These are phyloP conservation scores for Diaporthe sp. DNA, from an alignment of 2,329 filamentous ascomycete genomes.

Conservation along the genomic window DNA sequence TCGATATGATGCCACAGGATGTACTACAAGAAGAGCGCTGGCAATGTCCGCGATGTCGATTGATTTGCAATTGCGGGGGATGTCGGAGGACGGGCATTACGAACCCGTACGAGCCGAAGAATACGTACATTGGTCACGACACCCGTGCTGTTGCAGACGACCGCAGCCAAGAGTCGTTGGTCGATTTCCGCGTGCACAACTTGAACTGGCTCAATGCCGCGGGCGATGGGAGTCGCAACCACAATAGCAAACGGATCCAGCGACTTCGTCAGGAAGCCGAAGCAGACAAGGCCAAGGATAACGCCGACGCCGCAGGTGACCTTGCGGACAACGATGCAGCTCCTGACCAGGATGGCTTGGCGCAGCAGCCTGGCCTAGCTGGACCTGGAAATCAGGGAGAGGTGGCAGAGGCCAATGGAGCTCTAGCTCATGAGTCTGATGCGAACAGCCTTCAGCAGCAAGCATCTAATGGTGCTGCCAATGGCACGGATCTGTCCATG, in stretches of 20 bases:
- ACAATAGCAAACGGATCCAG: conserved; percentile 71
- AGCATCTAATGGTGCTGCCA: conserved; percentile 46
- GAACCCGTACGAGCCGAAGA: conserved; percentile 86
- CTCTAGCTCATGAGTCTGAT: not conserved
- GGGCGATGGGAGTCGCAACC: conserved; percentile 70
- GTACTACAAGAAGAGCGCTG: conserved; percentile 86
- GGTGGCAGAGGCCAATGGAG: conserved; percentile 45
- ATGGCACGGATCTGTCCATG: conserved; percentile 46
- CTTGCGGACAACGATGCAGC: conserved; percentile 45
- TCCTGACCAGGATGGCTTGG: conserved; percentile 49
- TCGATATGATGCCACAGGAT: conserved; percentile 88
- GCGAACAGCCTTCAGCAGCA: conserved; percentile 37
- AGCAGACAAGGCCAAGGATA: conserved; percentile 68
- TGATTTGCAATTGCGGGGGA: conserved; percentile 87
- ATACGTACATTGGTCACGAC: conserved; percentile 90
- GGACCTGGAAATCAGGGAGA: conserved; percentile 54
- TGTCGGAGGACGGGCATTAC: conserved; percentile 80
- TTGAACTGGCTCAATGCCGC: conserved; percentile 80
- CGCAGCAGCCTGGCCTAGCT: conserved; percentile 46
- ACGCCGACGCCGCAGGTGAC: conserved; percentile 45
- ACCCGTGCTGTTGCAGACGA: conserved; percentile 92
- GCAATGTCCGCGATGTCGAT: conserved; percentile 89
- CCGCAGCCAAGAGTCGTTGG: conserved; percentile 88
- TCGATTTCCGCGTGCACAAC: conserved; percentile 93
- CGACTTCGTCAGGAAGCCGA: conserved; percentile 69